Evolutionary conservation across 305 asterid species (phyloP).

Genomic region (Euphrasia arctica): DNA sequence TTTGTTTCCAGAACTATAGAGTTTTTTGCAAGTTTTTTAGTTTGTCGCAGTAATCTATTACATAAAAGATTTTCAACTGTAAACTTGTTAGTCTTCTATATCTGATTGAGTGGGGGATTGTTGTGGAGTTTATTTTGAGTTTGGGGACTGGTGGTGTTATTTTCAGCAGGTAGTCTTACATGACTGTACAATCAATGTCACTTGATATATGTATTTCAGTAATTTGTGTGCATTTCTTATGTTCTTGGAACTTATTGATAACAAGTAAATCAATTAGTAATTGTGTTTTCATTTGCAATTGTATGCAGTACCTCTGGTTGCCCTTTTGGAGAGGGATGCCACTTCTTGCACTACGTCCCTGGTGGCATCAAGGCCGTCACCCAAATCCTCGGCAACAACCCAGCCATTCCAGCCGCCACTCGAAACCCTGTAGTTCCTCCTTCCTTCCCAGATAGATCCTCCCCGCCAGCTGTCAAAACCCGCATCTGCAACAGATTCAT

Average conservation of each 20-base stretch:
- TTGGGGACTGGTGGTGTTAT: too few relatives aligned
- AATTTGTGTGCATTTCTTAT: too few relatives aligned
- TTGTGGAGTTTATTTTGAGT: too few relatives aligned
- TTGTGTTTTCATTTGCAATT: background rate
- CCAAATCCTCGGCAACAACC: constrained; percentile 44
- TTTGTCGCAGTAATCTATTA: too few relatives aligned
- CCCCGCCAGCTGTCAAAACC: constrained; percentile 38
- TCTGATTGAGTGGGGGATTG: too few relatives aligned
- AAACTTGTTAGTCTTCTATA: too few relatives aligned
- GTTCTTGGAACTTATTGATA: background rate
- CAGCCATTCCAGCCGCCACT: constrained; percentile 31
- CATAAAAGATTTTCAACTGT: too few relatives aligned
- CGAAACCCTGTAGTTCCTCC: constrained; percentile 32
- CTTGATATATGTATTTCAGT: too few relatives aligned
- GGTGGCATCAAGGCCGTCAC: constrained; percentile 50
- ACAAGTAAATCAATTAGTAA: background rate
- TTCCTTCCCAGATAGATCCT: constrained; percentile 30
- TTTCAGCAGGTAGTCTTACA: too few relatives aligned
- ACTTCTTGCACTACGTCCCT: constrained; percentile 45
- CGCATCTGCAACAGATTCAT: constrained; percentile 41
- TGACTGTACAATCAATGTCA: too few relatives aligned
- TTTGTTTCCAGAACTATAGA: too few relatives aligned
- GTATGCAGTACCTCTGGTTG: constrained; percentile 50
- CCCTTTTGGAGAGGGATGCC: constrained; percentile 55
- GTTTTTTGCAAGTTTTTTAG: too few relatives aligned